phyloP scores from a whole-genome alignment of 2,329 filamentous ascomycete genomes.

The Pseudopithomyces maydicus region DNA sequence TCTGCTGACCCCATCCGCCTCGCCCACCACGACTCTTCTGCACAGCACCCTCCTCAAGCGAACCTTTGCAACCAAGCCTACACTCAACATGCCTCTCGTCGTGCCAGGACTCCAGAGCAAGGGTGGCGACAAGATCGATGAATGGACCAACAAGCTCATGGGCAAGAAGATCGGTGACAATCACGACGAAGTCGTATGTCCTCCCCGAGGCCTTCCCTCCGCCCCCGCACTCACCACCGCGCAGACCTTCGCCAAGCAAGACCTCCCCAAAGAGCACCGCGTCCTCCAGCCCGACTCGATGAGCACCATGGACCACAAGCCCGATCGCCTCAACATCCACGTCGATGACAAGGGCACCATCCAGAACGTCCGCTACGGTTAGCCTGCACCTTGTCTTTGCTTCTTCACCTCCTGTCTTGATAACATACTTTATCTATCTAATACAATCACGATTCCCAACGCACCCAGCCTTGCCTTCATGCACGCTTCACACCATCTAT shows the following conservation, averaged over 20 bases:
- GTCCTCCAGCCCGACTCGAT: conserved; percentile 53
- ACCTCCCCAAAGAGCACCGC: conserved; percentile 55
- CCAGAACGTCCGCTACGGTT: conserved; percentile 54
- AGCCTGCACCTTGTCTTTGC: conserved; percentile 1
- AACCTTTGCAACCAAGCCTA: conserved; percentile 8
- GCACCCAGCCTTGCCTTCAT: too few relatives aligned
- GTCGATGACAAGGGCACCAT: conserved; percentile 56
- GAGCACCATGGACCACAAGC: conserved; percentile 54
- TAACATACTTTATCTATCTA: too few relatives aligned
- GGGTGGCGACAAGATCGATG: conserved; percentile 35
- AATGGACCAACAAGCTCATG: conserved; percentile 56
- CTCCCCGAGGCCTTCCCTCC: not conserved
- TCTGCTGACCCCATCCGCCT: not conserved
- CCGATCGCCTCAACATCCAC: conserved; percentile 56
- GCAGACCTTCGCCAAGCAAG: conserved; percentile 57
- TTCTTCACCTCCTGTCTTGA: too few relatives aligned
- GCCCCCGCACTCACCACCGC: not conserved
- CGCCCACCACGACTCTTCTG: conserved; percentile 4
- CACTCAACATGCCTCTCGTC: conserved; percentile 55
- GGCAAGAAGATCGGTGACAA: conserved; percentile 58
- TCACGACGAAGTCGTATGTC: conserved; percentile 50
- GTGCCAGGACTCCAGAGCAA: conserved; percentile 53
- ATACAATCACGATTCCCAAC: too few relatives aligned
- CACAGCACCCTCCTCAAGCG: conserved; percentile 3
- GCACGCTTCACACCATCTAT: too few relatives aligned